Evolutionary conservation across 2,329 filamentous ascomycete genomes (phyloP), one percentile per base, ranked within the genome.

Genomic region (Clonostachys solani): DNA sequence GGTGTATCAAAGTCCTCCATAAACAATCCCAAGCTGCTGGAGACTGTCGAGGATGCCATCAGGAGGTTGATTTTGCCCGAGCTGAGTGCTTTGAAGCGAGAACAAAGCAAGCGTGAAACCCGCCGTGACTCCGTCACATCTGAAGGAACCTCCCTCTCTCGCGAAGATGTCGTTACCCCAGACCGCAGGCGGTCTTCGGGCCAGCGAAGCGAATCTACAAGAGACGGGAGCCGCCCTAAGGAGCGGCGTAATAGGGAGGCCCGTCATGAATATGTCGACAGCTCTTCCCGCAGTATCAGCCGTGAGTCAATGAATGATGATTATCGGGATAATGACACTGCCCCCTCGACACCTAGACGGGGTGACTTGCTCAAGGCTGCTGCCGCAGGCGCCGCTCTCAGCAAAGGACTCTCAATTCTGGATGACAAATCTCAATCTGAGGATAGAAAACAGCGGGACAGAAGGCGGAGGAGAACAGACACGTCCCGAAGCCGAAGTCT

Each of bases 31-130:
- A 94, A 90, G 61, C 72, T 96, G 3, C 77, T 96, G 3, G 89
- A 94, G 59, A 94, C 91, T 0, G 92, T 96, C 4, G 92, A 96
- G 68, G 91, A 96, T 67, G 91, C 91, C 13, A 95, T 96, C 59
- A 85, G 90, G 52, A 81, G 91, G 43, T 76, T 96, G 44, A 95
- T 96, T 46, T 71, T 99, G 4, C 94, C 94, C 0, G 92, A 99
- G 65, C 75, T 99, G 41, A 92, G 90, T 56, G 89, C 91, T 10
- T 74, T 99, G 47, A 96, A 96, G 65, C 84, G 92, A 57, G 91
- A 96, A 60, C 88, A 92, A 63, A 92, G 89, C 64, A 86, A 86
- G 53, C 83, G 86, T 52, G 79, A 86, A 53, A 86, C 83, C 56
- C 81, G 81, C 12, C 81, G 81, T 47, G 85, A 84, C 49, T 92